Conservation (phyloP, 2,329 filamentous ascomycete genomes). For the Chrysosporium keratinophilum region DNA sequence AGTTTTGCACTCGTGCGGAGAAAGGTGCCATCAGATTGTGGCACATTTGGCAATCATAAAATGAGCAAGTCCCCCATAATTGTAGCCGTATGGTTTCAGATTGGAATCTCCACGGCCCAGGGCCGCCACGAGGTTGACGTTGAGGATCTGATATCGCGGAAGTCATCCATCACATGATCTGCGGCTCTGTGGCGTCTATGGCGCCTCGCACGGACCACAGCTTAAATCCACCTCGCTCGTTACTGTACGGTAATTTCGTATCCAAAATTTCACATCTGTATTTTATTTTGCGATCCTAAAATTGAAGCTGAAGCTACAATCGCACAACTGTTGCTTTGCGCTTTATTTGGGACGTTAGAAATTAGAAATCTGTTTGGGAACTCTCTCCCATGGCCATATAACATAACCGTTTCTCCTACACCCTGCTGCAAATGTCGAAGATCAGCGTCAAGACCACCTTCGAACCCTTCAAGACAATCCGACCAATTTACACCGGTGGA, state of each 20-base stretch:
- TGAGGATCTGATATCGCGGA: background rate
- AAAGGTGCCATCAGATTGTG: background rate
- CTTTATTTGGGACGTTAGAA: background rate
- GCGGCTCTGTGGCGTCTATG: constrained; percentile 12
- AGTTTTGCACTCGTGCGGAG: background rate
- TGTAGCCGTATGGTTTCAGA: background rate
- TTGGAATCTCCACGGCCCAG: background rate
- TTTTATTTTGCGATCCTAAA: constrained; percentile 4
- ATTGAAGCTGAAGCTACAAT: background rate
- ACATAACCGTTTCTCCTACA: background rate
- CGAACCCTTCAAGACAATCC: constrained; percentile 68
- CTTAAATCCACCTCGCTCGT: constrained; percentile 23
- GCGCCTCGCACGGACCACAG: constrained; percentile 24
- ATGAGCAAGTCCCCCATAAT: background rate
- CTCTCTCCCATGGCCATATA: constrained; percentile 4
- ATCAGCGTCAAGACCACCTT: constrained; percentile 72
- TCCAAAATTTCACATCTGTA: constrained; percentile 5
- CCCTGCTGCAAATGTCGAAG: constrained; percentile 36
- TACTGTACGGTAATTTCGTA: constrained; percentile 1
- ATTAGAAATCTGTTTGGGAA: background rate
- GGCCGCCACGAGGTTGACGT: background rate
- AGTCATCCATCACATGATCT: constrained; percentile 1
- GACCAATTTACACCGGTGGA: constrained; percentile 89
- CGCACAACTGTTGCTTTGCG: background rate
- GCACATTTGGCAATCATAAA: background rate